Percentiles rank a stretch among this genome's conserved stretches.
Conservation (phyloP, 2,329 filamentous ascomycete species). For the Coleophoma crateriformis region DNA sequence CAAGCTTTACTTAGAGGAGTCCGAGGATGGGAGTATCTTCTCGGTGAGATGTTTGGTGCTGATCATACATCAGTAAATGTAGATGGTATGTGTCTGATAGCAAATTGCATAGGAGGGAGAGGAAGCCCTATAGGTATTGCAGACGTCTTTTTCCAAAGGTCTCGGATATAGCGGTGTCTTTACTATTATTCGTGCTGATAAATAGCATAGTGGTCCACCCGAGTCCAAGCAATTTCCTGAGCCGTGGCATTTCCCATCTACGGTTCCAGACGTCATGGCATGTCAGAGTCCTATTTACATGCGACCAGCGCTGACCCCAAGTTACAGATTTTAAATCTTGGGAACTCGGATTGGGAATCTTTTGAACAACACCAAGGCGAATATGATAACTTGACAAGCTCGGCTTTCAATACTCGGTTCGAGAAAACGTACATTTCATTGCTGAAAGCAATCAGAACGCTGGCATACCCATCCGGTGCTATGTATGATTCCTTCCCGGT, state of each 20-base stretch:
- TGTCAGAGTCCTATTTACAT: neutral
- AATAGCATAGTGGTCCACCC: slow-evolving; percentile 19
- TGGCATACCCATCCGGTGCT: slow-evolving; percentile 16
- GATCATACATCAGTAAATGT: slow-evolving; percentile 27
- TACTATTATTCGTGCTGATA: neutral
- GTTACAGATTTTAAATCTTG: slow-evolving; percentile 26
- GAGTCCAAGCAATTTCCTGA: slow-evolving; percentile 25
- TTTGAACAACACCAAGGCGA: slow-evolving; percentile 21
- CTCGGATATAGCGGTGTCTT: neutral
- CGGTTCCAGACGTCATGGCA: slow-evolving; percentile 29
- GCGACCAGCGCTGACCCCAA: neutral
- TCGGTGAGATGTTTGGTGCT: slow-evolving; percentile 29
- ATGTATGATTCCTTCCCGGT: slow-evolving; percentile 5
- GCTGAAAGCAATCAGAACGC: slow-evolving; percentile 26
- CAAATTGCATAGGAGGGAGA: slow-evolving; percentile 26
- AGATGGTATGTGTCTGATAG: slow-evolving; percentile 28
- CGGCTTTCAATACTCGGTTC: slow-evolving; percentile 23
- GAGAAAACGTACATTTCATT: slow-evolving; percentile 29
- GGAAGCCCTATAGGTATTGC: slow-evolving; percentile 20
- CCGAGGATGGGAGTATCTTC: slow-evolving; percentile 29
- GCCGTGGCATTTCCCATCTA: slow-evolving; percentile 29
- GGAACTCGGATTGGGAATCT: slow-evolving; percentile 24
- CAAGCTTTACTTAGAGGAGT: slow-evolving; percentile 12
- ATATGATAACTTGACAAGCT: slow-evolving; percentile 23
- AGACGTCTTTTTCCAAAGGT: slow-evolving; percentile 23